Evolutionary conservation across 257 asterid genomes (phyloP).

Genomic region (Penstemon eatonii): DNA sequence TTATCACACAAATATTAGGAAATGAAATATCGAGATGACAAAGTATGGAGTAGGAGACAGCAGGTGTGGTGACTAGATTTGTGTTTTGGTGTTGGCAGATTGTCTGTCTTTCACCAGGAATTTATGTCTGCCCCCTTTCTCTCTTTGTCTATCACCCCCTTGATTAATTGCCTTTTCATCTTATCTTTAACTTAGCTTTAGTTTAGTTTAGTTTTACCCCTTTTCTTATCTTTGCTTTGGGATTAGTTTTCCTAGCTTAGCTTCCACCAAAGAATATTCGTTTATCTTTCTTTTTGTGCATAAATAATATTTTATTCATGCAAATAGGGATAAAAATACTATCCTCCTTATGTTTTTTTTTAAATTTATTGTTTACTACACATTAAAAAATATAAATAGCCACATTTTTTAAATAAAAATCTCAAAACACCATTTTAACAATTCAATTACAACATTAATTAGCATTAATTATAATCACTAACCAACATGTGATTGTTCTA

Average conservation of each 20-base stretch:
- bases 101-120: conserved; percentile 47
- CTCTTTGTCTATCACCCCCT: conserved; percentile 33
- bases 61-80: conserved; percentile 30
- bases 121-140: conserved; percentile 37
- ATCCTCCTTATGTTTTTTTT: too few relatives aligned
- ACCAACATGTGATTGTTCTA: too few relatives aligned
- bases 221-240: conserved; percentile 9
- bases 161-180: not conserved
- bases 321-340: too few relatives aligned
- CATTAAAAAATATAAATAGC: too few relatives aligned
- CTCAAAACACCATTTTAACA: too few relatives aligned
- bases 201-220: too few relatives aligned
- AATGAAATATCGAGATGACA: not conserved
- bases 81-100: conserved; percentile 29
- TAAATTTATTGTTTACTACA: too few relatives aligned
- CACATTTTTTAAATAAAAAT: too few relatives aligned
- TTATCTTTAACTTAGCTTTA: not conserved
- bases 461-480: too few relatives aligned
- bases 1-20: not conserved
- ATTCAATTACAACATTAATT: too few relatives aligned
- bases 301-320: too few relatives aligned
- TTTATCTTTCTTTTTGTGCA: not conserved
- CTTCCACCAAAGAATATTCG: conserved; percentile 4
- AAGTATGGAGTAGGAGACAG: conserved; percentile 33
- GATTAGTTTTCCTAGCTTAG: not conserved